Conservation (phyloP, 768 basidiomycete species). For the Mrakia frigida region DNA sequence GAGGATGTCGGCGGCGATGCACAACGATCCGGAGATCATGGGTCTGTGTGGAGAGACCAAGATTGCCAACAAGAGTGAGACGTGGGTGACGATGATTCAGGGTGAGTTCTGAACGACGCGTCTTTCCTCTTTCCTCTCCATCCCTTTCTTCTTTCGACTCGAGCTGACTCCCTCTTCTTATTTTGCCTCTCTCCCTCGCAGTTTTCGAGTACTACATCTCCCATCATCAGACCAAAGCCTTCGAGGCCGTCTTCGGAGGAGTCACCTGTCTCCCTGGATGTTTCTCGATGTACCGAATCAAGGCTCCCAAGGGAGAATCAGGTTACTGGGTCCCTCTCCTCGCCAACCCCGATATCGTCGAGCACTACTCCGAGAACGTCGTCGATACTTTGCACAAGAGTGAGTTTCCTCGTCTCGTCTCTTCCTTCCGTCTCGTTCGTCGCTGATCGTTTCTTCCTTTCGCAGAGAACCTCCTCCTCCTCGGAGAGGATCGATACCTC, state of each 20-base stretch:
- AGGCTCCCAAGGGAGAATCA: slow-evolving; percentile 86
- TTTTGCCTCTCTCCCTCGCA: slow-evolving; percentile 41
- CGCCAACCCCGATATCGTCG: slow-evolving; percentile 96
- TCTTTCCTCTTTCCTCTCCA: slow-evolving; percentile 7
- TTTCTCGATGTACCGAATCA: slow-evolving; percentile 97
- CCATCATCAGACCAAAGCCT: slow-evolving; percentile 97
- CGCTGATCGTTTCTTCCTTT: neutral
- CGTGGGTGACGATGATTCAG: slow-evolving; percentile 99
- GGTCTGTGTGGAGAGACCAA: slow-evolving; percentile 98
- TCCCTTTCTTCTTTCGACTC: neutral
- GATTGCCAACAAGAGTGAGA: slow-evolving; percentile 98
- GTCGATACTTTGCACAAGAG: slow-evolving; percentile 98
- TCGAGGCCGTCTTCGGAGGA: slow-evolving; percentile 99
- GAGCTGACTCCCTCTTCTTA: neutral
- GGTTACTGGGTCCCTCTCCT: slow-evolving; percentile 99
- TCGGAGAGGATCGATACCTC: slow-evolving; percentile 98
- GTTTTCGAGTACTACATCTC: slow-evolving; percentile 99
- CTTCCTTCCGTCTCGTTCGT: neutral
- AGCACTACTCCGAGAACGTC: slow-evolving; percentile 98
- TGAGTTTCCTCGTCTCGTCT: neutral
- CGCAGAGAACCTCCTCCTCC: slow-evolving; percentile 74
- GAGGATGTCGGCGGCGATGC: slow-evolving; percentile 94
- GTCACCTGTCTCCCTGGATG: slow-evolving; percentile 99
- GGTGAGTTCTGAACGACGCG: slow-evolving; percentile 54
- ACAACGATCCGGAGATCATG: slow-evolving; percentile 96